Percentiles rank a stretch among this genome's conserved stretches.
These are phyloP conservation scores for Heliosperma pusillum DNA, from an alignment of 148 eudicot genomes.

Conservation along the genomic window DNA sequence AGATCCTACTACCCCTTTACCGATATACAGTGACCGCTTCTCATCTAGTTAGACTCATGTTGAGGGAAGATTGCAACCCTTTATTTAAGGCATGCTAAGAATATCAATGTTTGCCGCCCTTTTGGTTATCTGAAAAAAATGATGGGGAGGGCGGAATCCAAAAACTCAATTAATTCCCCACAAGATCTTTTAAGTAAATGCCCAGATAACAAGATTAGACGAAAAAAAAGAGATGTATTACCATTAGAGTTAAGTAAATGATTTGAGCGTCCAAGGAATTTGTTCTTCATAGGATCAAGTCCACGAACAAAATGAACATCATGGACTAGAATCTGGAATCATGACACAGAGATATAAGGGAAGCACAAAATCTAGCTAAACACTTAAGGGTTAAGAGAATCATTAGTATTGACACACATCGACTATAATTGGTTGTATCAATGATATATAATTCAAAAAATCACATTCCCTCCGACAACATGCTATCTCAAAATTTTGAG, in stretches of 20 bases:
- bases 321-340: constrained; percentile 43
- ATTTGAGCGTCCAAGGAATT: background rate
- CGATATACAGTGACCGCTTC: background rate
- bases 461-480: background rate
- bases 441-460: background rate
- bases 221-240: background rate
- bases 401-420: background rate
- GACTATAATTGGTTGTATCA: background rate
- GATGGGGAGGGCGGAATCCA: background rate
- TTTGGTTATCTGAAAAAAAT: background rate
- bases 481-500: background rate
- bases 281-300: constrained; percentile 23
- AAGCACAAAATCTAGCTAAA: background rate
- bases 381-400: background rate
- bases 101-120: background rate
- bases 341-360: background rate
- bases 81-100: background rate
- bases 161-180: background rate
- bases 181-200: background rate
- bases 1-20: background rate
- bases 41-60: background rate
- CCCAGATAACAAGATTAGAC: background rate
- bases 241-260: background rate
- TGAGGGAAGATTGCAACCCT: background rate
- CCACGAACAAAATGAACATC: constrained; percentile 45